Evolutionary conservation across 2,329 filamentous ascomycete genomes (phyloP), one percentile per base, ranked within the genome.

Genomic region (Triangularia verruculosa): DNA sequence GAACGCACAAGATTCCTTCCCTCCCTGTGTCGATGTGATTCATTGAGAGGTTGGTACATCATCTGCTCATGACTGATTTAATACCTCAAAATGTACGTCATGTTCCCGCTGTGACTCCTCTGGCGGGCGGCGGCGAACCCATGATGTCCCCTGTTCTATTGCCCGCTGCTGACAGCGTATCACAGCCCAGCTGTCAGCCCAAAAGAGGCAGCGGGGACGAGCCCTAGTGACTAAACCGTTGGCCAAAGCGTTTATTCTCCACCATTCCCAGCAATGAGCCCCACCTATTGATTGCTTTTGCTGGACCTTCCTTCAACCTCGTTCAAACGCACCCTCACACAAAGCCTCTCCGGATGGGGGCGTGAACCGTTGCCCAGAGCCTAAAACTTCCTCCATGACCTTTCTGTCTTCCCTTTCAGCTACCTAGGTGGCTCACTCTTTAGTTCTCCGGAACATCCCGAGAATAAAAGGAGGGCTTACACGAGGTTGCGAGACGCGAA

Each of bases 211-310:
- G 39, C 13, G 34, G 11, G 34, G n/a, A 47, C n/a, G 39, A 20
- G 39, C 39, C 39, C 39, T 17, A 47, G 39, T 9, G n/a, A 20
- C 39, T 20, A 65, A 65, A 65, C 64, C 25, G 54, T 61, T 65
- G 64, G 64, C 7, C 39, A 47, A 47, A 47, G 39, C 39, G 39
- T 47, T 20, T 22, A 9, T 20, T 47, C 39, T 11, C 39, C 39
- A 47, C 39, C n/a, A n/a, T 4, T n/a, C n/a, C n/a, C n/a, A n/a
- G n/a, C 12, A 47, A 7, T 6, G 5, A 4, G 34, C 13, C 39
- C 39, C 39, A 43, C 34, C 5, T 4, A n/a, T 43, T n/a, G 15
- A 13, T 17, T 43, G 34, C 34, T 5, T 43, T 1, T 43, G 4
- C 61, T 63, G 64, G 61, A 15, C 43, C 34, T 15, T 5, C 20